Evolutionary conservation across 306 rosid species (phyloP).

Genomic region (Prunus campanulata): DNA sequence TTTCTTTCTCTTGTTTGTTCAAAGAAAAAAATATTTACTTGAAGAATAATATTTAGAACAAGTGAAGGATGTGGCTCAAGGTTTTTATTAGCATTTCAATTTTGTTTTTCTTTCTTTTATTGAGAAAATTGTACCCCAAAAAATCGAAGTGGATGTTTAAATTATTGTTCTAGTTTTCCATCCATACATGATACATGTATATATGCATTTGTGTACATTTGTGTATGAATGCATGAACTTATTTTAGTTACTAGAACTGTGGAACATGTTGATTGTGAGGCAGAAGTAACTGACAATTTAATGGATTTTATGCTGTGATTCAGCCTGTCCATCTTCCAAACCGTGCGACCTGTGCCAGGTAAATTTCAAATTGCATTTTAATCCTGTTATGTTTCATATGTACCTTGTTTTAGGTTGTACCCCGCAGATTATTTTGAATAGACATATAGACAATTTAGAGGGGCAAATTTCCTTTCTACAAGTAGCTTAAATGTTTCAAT

Average conservation of each 20-base stretch:
- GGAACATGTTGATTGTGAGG: not conserved
- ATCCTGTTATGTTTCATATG: not conserved
- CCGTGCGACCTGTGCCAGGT: not conserved
- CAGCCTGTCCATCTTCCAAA: not conserved
- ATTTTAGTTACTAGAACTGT: not conserved
- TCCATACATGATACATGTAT: not conserved
- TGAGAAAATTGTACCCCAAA: not conserved
- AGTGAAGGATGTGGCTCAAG: not conserved
- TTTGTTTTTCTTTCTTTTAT: not conserved
- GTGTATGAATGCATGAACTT: not conserved
- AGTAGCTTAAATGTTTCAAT: too few relatives aligned
- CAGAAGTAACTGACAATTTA: not conserved
- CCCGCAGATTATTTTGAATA: not conserved
- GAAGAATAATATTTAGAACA: not conserved
- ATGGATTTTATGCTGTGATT: not conserved
- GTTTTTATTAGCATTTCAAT: not conserved
- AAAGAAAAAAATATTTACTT: not conserved
- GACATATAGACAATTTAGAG: not conserved
- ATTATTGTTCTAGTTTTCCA: not conserved
- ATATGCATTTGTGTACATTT: too few relatives aligned
- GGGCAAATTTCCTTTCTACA: not conserved
- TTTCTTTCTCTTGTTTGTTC: not conserved
- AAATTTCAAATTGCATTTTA: not conserved
- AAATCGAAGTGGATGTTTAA: not conserved
- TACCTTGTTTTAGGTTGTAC: not conserved